Base-by-base conservation (phyloP, 352 stramenopile genomes). In the Phytophthora sojae region DNA sequence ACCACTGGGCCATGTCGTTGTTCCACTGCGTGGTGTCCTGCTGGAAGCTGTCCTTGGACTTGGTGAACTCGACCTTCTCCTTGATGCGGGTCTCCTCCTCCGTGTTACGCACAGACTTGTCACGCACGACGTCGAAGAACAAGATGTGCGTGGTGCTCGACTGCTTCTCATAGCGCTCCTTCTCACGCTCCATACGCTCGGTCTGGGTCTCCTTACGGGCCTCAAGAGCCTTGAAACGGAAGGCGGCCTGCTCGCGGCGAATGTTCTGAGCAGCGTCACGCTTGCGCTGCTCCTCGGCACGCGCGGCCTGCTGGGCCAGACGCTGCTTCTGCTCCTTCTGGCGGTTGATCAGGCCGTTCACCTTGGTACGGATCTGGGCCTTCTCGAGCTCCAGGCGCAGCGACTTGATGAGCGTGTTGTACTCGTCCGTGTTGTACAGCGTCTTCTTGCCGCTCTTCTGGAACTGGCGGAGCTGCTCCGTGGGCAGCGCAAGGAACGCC, bases 21-120 rank as follows among this genome's bases (percentile, higher is more conserved):
- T 96, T 96, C 89, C 89, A 96, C 70, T 96, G 86, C 25, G 85
- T 89, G 37, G 89, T 96, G 69, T 96, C 89, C 15, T 87, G 81
- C 77, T 96, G 89, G 79, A 96, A 96, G 56, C 85, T 80, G 57
- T 96, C 89, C 78, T 96, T 96, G 7, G 85, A 94, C 75, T 95
- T 95, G 58, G 85, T 93, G 67, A 96, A 96, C 76, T 96, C 89
- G 19, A 96, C 85, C 77, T 96, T 96, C 67, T 96, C 89, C 72
- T 93, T 93, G 50, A 88, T 77, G 17, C 86, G 89, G 6, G 81
- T 90, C 69, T 96, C 87, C 67, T 96, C 89, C 61, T 96, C 89
- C 0, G 79, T 91, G 61, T 86, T 83, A 49, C 89, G 87, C 32
- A 89, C 80, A 0, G 80, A 83, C 54, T 93, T 81, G 42, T 96